A percentile compares a stretch with the other conserved stretches of the same genome.
phyloP scores from a whole-genome alignment of 345 rosid genomes.

The Murraya paniculata region DNA sequence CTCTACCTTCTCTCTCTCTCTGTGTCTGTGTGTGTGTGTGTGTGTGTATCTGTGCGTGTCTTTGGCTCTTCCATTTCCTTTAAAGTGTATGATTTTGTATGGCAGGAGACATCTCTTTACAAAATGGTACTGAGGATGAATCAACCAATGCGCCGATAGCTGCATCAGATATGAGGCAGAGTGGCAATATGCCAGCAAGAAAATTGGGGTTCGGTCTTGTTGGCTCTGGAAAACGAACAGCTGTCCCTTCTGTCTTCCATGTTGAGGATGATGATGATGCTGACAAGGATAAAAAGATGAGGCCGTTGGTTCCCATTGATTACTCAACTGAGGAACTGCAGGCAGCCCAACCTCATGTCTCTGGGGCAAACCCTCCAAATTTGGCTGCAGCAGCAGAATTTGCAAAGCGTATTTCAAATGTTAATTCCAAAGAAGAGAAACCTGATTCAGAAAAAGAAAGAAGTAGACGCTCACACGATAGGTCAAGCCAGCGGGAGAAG shows the following conservation, averaged over 20 bases:
- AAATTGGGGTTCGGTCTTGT: constrained; percentile 96
- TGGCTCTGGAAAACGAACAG: constrained; percentile 85
- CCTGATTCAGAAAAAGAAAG: constrained; percentile 71
- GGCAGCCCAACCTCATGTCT: constrained; percentile 55
- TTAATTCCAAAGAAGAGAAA: constrained; percentile 66
- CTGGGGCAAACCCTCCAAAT: constrained; percentile 69
- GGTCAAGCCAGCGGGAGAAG: constrained; percentile 63
- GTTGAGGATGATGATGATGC: constrained; percentile 96
- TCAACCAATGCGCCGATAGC: constrained; percentile 32
- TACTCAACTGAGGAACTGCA: constrained; percentile 91
- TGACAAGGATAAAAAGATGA: constrained; percentile 80
- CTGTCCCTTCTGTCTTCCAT: constrained; percentile 90
- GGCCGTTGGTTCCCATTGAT: constrained; percentile 96
- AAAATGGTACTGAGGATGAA: constrained; percentile 57
- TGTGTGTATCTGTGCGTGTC: neutral
- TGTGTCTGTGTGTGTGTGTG: neutral
- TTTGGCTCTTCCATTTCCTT: neutral
- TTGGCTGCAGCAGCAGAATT: constrained; percentile 94
- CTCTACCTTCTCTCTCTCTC: neutral
- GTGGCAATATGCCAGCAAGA: constrained; percentile 56
- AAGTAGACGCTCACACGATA: constrained; percentile 70
- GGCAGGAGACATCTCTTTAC: constrained; percentile 48
- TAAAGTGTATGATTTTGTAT: constrained; percentile 9
- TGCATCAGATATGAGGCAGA: constrained; percentile 50
- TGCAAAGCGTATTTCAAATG: constrained; percentile 80